Evolutionary conservation across 441 rosid species (phyloP), one percentile per base, ranked within the genome.

Genomic region (Adansonia grandidieri): DNA sequence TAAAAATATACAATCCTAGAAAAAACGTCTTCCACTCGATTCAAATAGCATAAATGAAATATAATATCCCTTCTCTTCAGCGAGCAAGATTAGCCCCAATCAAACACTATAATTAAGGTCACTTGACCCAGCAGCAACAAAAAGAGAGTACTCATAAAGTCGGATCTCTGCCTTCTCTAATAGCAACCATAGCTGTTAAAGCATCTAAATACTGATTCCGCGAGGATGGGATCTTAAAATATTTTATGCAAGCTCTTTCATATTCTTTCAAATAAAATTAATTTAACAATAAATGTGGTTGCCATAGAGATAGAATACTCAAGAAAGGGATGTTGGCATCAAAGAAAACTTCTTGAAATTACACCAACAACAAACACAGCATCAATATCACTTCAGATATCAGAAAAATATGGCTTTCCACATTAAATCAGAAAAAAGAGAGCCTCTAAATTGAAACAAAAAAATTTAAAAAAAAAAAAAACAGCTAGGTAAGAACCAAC

Each of bases 71-170:
- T 47, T 47, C 54, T 67, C 53, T 67, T 67, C 51, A 42, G 28
- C 7, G 6, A 66, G 50, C 71, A 40, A 66, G 71, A 66, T 66
- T 8, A 66, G 51, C 51, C 50, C 71, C 51, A 42, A 15, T 15
- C 70, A 65, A 40, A 65, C 47, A 40, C 13, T 42, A 42, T 9
- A 44, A 67, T 44, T 67, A 67, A 11, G 28, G 8, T 44, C 28
- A 45, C 45, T 17, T 22, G 45, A 65, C 48, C 15, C 22, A 7
- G 51, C 50, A n/a, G 54, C 54, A 67, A 67, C 54, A 67, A 17
- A 66, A 37, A 40, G 20, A 42, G 51, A 44, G 54, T 11, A 45
- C 5, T 44, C 54, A 45, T 67, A 9, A 65, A 40, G 51, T 65
- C n/a, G 50, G 22, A 65, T 24, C 14, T 14, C 22, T 42, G 45